Base-by-base conservation (phyloP, 805 yeast species). In the Sugiyamaella smithiae region DNA sequence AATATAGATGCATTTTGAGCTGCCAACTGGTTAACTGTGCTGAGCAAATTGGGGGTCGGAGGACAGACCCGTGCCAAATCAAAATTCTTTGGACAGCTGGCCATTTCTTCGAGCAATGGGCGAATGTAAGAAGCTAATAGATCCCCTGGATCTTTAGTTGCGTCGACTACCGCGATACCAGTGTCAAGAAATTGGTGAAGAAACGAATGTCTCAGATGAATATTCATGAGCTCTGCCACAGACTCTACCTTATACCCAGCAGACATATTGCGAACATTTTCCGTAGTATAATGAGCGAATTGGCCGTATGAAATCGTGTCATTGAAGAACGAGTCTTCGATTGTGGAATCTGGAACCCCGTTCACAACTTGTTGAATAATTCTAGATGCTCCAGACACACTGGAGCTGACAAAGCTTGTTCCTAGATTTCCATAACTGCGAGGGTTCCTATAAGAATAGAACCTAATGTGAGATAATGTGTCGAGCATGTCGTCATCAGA, bases 181-280 rank as follows among this genome's bases (percentile, higher is more conserved):
- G 35, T 22, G 5, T 45, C 47, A 3, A 46, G 40, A 41, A 54
- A 59, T 16, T 52, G 50, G 19, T 49, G 45, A 26, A 62, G 22
- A 41, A 60, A 62, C 4, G 53, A 45, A 20, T 56, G 55, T 37
- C 61, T 65, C 44, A 62, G 48, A 36, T 62, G 66, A 5, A 57
- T 51, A 17, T 58, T 57, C 50, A 61, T 58, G 8, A 62, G 50
- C 6, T 48, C 57, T 5, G 64, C 62, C n/a, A 58, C 44, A 14
- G 38, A 35, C 12, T 12, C 8, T 12, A 12, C 50, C n/a, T 52
- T 20, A 1, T 40, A 42, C 12, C 46, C 50, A 31, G 45, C 45
- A 5, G 40, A 5, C 9, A 51, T 42, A 14, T n/a, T 40, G 4
- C 26, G 24, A n/a, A 59, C 56, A 19, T 49, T 55, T n/a, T 45